phyloP scores from a whole-genome alignment of 2,329 filamentous ascomycete genomes.

The Tolypocladium paradoxum region DNA sequence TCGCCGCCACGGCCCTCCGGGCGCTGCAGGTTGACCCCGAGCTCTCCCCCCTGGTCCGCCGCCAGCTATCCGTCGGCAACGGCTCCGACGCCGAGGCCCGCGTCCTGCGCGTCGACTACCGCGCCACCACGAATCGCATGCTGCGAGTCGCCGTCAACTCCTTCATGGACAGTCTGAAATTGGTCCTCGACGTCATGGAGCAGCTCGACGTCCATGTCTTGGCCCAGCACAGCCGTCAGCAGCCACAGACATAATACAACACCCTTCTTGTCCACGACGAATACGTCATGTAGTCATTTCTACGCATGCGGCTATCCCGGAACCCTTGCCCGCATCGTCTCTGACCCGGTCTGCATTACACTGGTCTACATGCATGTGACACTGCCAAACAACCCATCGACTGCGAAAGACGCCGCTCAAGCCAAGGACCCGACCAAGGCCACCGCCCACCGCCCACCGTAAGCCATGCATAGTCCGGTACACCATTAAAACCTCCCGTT shows the following conservation, averaged over 20 bases:
- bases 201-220: conserved; percentile 80
- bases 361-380: not conserved
- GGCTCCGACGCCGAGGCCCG: conserved; percentile 15
- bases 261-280: not conserved
- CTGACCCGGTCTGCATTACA: not conserved
- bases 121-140: conserved; percentile 91
- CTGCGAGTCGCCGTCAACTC: conserved; percentile 91
- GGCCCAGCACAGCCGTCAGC: conserved; percentile 15
- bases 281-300: not conserved
- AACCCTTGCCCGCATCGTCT: not conserved
- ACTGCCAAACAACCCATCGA: not conserved
- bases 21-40: conserved; percentile 80
- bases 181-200: conserved; percentile 83
- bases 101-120: conserved; percentile 65
- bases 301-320: not conserved
- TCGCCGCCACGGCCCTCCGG: conserved; percentile 65
- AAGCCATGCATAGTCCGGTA: not conserved
- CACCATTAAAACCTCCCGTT: not conserved
- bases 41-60: conserved; percentile 71
- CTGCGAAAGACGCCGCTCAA: not conserved
- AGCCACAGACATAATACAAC: not conserved
- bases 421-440: not conserved
- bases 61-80: conserved; percentile 50
- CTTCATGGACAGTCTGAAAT: conserved; percentile 81
- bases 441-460: not conserved